These are phyloP conservation scores for Suillus cothurnatus DNA, from an alignment of 768 basidiomycete species.

Conservation along the genomic window DNA sequence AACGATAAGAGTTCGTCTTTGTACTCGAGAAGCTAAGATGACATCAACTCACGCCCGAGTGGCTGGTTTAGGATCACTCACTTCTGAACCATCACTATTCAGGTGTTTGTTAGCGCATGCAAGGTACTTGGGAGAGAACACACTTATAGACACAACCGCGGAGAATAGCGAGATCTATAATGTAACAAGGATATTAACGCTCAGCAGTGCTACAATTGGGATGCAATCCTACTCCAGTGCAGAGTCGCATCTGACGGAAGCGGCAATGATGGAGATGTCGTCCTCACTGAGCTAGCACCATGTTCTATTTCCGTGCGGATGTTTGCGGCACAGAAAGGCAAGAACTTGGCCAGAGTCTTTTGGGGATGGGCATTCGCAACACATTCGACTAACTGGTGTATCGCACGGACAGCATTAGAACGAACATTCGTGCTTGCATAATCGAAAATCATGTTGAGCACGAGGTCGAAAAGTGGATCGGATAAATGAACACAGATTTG, in stretches of 20 bases:
- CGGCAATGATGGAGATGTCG: constrained; percentile 68
- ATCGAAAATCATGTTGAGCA: constrained; percentile 80
- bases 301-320: constrained; percentile 80
- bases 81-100: constrained; percentile 51
- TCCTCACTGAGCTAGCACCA: constrained; percentile 76
- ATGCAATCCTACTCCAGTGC: constrained; percentile 71
- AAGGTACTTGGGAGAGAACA: constrained; percentile 25
- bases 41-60: background rate
- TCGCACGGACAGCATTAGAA: constrained; percentile 83
- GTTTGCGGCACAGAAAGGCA: constrained; percentile 69
- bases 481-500: constrained; percentile 62
- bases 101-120: background rate
- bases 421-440: constrained; percentile 82
- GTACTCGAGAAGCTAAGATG: constrained; percentile 60
- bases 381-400: constrained; percentile 85
- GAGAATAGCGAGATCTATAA: constrained; percentile 68
- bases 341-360: constrained; percentile 79
- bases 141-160: constrained; percentile 82
- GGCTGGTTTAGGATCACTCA: constrained; percentile 32
- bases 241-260: constrained; percentile 82
- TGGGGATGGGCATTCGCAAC: constrained; percentile 78
- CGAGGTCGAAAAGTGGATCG: constrained; percentile 74
- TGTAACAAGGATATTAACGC: background rate
- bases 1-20: constrained; percentile 61
- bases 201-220: background rate